Evolutionary conservation across 208 protist species (phyloP).

Genomic region (Leishmania braziliensis): DNA sequence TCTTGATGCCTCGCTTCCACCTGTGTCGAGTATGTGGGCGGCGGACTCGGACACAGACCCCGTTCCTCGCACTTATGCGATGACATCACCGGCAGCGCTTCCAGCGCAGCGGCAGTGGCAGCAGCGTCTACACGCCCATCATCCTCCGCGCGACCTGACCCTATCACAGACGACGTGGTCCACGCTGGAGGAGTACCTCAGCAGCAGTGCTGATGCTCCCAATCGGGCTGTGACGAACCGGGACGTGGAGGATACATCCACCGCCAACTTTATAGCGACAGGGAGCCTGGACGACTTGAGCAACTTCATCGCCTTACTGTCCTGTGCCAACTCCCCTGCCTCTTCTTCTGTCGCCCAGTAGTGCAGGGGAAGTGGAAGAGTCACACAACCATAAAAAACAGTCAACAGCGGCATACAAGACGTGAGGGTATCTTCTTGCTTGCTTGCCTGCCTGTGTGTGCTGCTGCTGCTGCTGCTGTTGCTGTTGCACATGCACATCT

Average conservation of each 20-base stretch:
- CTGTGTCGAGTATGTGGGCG: neutral
- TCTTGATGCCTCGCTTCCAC: neutral
- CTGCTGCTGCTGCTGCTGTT: neutral
- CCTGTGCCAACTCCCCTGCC: slow-evolving; percentile 20
- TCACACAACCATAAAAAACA: neutral
- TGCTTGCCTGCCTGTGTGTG: neutral
- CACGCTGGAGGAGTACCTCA: slow-evolving; percentile 29
- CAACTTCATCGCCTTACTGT: slow-evolving; percentile 29
- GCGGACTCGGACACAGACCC: neutral
- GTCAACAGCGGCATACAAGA: neutral
- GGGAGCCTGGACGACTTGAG: slow-evolving; percentile 21
- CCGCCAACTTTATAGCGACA: neutral
- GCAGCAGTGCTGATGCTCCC: neutral
- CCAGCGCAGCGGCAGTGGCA: slow-evolving; percentile 11
- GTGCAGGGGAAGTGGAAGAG: neutral
- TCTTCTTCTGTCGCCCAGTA: slow-evolving; percentile 7
- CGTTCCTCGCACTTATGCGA: neutral
- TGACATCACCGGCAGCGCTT: neutral
- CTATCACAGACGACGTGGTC: slow-evolving; percentile 15
- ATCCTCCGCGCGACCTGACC: neutral
- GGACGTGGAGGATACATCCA: neutral
- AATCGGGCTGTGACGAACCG: neutral
- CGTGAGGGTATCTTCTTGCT: neutral
- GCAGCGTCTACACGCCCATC: slow-evolving; percentile 3
- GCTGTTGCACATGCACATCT: neutral